Evolutionary conservation across 1,284 basidiomycete genomes (phyloP), one percentile per base, ranked within the genome.

Genomic region (Garcileccinum viscosum): DNA sequence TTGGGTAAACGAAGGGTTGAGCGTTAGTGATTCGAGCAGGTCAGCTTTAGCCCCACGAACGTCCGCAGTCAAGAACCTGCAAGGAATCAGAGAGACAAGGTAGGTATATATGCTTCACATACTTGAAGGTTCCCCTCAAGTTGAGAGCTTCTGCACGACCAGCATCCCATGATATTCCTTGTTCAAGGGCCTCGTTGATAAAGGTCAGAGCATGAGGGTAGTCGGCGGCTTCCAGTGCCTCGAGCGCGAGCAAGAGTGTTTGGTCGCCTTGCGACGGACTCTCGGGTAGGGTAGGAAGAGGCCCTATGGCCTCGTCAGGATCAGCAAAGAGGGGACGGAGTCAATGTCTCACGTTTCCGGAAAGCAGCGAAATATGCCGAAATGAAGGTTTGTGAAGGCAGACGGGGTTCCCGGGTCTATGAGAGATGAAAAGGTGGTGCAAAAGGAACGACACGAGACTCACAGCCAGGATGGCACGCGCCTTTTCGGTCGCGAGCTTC

Each of bases 331-430:
- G 50, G 69, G 68, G 63, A 40, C 65, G 62, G 7, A 59, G 5
- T 42, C 30, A 30, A n/a, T 12, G 59, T 68, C 92, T 74, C 75
- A 93, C 93, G 90, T 70, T 91, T 85, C 73, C 97, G 91, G 93
- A 99, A 99, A 14, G 98, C 97, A 71, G 96, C 93, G 78, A 99
- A 95, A 86, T 99, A 99, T 3, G 97, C 95, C 17, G 93, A 93
- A 74, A 98, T 94, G 82, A 99, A 99, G 3, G 95, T 97, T 73
- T 91, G 90, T 32, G 95, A 96, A 24, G 97, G 97, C 50, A 99
- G 86, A 71, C 92, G 90, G 9, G 91, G 93, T 82, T 95, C 93
- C 58, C 97, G 92, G 24, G 85, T 88, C 89, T 92, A 76, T 56
- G 11, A 38, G 19, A 17, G 22, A 50, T 65, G 58, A 64, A 62